Percentiles rank a stretch among this genome's conserved stretches.
Evolutionary conservation across 345 rosid genomes (phyloP).

Genomic region (Murraya koenigii): DNA sequence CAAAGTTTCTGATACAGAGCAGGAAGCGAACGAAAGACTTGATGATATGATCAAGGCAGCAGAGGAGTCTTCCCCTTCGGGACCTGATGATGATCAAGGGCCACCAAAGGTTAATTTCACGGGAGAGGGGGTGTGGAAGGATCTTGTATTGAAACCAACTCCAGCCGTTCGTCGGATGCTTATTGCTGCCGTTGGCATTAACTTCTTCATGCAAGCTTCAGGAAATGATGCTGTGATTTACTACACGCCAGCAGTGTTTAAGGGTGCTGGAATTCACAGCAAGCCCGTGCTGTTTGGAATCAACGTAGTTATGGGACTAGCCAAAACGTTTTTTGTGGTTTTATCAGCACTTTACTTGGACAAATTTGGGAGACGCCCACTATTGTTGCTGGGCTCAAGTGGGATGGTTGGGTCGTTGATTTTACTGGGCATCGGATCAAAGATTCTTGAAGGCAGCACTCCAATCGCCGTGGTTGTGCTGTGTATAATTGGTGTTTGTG

Average conservation of each 20-base stretch:
- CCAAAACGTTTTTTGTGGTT: conserved; percentile 46
- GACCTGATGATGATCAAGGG: not conserved
- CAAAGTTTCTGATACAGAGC: conserved; percentile 38
- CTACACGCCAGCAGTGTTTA: conserved; percentile 58
- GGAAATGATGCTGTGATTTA: conserved; percentile 72
- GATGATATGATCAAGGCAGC: conserved; percentile 43
- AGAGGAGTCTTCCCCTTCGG: not conserved
- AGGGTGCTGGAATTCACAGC: conserved; percentile 50
- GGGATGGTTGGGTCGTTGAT: conserved; percentile 55
- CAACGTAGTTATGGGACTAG: conserved; percentile 51
- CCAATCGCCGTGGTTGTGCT: conserved; percentile 47
- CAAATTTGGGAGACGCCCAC: conserved; percentile 60
- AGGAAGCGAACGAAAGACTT: conserved; percentile 53
- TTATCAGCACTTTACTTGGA: conserved; percentile 56
- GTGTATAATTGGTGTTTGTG: conserved; percentile 46
- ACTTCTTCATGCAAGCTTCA: conserved; percentile 70
- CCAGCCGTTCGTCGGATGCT: conserved; percentile 49
- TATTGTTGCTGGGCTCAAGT: conserved; percentile 47
- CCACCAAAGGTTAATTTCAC: conserved; percentile 8
- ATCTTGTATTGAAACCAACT: conserved; percentile 48
- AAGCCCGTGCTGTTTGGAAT: conserved; percentile 47
- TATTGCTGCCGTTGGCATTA: conserved; percentile 56
- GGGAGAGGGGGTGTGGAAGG: conserved; percentile 61
- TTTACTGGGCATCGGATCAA: conserved; percentile 45
- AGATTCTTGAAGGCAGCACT: conserved; percentile 27